Evolutionary conservation across 805 yeast species (phyloP), one percentile per base, ranked within the genome.

Genomic region (Metschnikowia lunata): DNA sequence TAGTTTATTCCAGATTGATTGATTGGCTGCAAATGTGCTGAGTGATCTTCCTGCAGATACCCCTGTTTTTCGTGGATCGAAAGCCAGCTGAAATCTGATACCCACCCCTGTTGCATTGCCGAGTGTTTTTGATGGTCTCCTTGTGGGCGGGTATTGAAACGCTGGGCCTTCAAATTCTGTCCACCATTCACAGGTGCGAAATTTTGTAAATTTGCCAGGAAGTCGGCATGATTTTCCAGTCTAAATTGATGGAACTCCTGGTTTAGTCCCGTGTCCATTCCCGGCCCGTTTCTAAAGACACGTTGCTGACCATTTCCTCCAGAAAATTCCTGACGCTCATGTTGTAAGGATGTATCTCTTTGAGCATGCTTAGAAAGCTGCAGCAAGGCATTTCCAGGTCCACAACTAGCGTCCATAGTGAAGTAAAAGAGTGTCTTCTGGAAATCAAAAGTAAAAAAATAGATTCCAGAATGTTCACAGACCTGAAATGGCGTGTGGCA

Each of bases 321-420:
- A 4, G 37, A 36, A 26, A 28, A 37, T 5, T 33, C 43, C 30
- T 49, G 39, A 29, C 58, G 52, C 47, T 70, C 75, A 36, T 64
- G 58, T 37, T 64, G 69, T 11, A 73, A 56, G 7, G 76, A 65
- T 41, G 52, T 62, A 50, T 74, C 78, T 31, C 68, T 44, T 43
- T 67, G 70, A 0, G 75, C 49, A 43, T 71, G 75, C 42, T 66
- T 64, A 14, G 69, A 51, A 32, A 75, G 57, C 57, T 69, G 72
- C 49, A 61, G 61, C 30, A 75, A 54, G 11, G 79, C 77, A 47
- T 66, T 74, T 4, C 70, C 59, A 4, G 74, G 75, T 23, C 77
- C 74, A 60, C 80, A 75, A 34, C 63, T 64, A 14, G 72, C 64
- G 46, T 67, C 67, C 68, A 62, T 65, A 8, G 6, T 29, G 23